Conservation (phyloP, 371 early-diverging fungal species). For the Mucor mucedo region DNA sequence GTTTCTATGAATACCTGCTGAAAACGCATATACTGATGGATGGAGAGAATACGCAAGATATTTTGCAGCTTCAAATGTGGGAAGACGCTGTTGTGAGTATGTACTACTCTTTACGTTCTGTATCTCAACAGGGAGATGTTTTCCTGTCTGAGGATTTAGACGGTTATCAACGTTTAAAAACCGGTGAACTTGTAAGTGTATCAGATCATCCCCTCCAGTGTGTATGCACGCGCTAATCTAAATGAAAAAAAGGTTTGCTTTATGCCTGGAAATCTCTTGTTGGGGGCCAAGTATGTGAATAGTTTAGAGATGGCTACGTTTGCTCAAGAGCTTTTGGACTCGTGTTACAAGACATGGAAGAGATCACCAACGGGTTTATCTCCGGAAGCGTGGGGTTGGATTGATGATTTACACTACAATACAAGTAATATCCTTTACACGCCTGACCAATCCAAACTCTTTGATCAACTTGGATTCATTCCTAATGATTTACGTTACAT, state of each 20-base stretch:
- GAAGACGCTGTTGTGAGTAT: conserved; percentile 50
- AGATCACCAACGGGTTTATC: conserved; percentile 46
- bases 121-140: conserved; percentile 34
- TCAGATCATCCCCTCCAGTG: background rate
- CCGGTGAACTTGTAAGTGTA: conserved; percentile 44
- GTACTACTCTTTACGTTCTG: conserved; percentile 46
- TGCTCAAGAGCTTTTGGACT: conserved; percentile 44
- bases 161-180: conserved; percentile 29
- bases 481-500: conserved; percentile 36
- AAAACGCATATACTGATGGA: conserved; percentile 69
- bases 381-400: conserved; percentile 55
- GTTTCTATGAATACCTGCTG: conserved; percentile 87
- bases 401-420: conserved; percentile 33
- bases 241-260: conserved; percentile 34
- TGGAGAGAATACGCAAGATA: conserved; percentile 39
- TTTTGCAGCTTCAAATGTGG: conserved; percentile 51
- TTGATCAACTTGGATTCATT: conserved; percentile 28
- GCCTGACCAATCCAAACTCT: conserved; percentile 28
- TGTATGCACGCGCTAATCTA: background rate
- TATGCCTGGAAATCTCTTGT: conserved; percentile 47
- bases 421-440: conserved; percentile 20
- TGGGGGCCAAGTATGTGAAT: conserved; percentile 43
- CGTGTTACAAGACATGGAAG: conserved; percentile 45
- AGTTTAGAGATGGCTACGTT: conserved; percentile 25
- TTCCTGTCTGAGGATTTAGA: conserved; percentile 44